A percentile compares a stretch with the other conserved stretches of the same genome.
Evolutionary conservation across 768 basidiomycete species (phyloP).

Genomic region (Podaxis sp.): DNA sequence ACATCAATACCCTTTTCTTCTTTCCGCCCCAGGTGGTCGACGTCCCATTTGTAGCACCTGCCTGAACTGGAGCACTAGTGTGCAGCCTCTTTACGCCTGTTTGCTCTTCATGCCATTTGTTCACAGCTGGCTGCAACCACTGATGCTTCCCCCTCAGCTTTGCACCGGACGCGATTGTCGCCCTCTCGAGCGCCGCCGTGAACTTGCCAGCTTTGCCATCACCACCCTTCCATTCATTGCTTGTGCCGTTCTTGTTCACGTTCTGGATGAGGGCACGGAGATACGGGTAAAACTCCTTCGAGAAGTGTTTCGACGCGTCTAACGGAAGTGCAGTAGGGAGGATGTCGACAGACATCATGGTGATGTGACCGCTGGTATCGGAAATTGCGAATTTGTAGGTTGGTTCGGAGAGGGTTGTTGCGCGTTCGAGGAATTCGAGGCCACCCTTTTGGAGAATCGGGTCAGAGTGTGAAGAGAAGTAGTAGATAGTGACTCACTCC

Average conservation of each 20-base stretch:
- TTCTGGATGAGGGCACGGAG: slow-evolving; percentile 52
- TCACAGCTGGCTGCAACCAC: slow-evolving; percentile 59
- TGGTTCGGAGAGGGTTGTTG: slow-evolving; percentile 78
- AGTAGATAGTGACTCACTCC: slow-evolving; percentile 39
- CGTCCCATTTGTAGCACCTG: not conserved
- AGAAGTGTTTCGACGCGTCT: slow-evolving; percentile 82
- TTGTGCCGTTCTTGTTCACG: slow-evolving; percentile 12
- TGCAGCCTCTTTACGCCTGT: slow-evolving; percentile 15
- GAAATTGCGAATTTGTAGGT: slow-evolving; percentile 55
- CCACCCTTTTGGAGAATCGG: slow-evolving; percentile 56
- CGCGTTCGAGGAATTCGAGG: slow-evolving; percentile 75
- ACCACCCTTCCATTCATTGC: slow-evolving; percentile 1
- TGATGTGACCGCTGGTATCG: slow-evolving; percentile 51
- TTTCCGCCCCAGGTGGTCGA: not conserved
- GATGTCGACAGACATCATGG: slow-evolving; percentile 91
- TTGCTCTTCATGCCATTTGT: slow-evolving; percentile 32
- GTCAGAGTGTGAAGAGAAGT: not conserved
- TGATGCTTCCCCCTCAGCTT: slow-evolving; percentile 48
- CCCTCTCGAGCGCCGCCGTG: slow-evolving; percentile 55
- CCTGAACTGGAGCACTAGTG: not conserved
- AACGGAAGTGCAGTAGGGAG: slow-evolving; percentile 81
- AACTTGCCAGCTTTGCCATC: slow-evolving; percentile 21
- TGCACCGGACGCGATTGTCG: slow-evolving; percentile 69
- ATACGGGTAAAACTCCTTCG: slow-evolving; percentile 64
- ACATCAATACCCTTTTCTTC: slow-evolving; percentile 71